Conservation (phyloP, 495 filamentous ascomycete species). For the Neurospora sp. region DNA sequence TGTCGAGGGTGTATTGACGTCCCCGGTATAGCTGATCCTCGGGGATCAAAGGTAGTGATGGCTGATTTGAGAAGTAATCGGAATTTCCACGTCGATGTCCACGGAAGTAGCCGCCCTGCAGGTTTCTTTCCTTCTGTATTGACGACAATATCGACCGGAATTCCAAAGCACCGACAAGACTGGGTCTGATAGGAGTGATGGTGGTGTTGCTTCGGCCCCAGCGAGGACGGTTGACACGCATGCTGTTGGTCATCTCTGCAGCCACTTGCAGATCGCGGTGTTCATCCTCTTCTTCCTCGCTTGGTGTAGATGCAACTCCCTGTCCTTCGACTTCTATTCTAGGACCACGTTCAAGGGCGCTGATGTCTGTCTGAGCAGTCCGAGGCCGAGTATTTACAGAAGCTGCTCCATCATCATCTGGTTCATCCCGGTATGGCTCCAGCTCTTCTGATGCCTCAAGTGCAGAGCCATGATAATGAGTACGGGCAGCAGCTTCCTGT, state of each 20-base stretch:
- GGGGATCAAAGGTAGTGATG: background rate
- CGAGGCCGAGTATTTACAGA: slow-evolving; percentile 25
- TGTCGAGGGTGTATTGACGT: background rate
- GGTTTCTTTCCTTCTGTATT: slow-evolving; percentile 66
- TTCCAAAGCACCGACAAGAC: slow-evolving; percentile 85
- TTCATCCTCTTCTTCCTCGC: slow-evolving; percentile 57
- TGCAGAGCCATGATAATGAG: slow-evolving; percentile 57
- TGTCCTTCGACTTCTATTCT: slow-evolving; percentile 36
- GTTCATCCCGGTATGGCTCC: slow-evolving; percentile 52
- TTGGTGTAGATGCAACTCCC: slow-evolving; percentile 42
- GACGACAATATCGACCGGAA: slow-evolving; percentile 83
- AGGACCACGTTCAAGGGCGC: slow-evolving; percentile 54
- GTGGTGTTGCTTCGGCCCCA: slow-evolving; percentile 59
- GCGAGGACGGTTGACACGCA: slow-evolving; percentile 72
- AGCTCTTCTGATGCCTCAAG: slow-evolving; percentile 42
- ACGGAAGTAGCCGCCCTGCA: slow-evolving; percentile 54
- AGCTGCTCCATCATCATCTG: slow-evolving; percentile 48
- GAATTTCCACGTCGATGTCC: slow-evolving; percentile 48
- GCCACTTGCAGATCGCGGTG: slow-evolving; percentile 63
- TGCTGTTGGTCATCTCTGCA: slow-evolving; percentile 79
- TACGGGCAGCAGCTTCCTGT: slow-evolving; percentile 58
- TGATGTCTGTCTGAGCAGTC: slow-evolving; percentile 44
- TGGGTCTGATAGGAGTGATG: slow-evolving; percentile 76
- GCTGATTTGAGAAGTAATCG: slow-evolving; percentile 28
- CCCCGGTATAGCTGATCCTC: background rate